Conservation (phyloP, 352 stramenopile genomes). For the Phytophthora colocasiae region DNA sequence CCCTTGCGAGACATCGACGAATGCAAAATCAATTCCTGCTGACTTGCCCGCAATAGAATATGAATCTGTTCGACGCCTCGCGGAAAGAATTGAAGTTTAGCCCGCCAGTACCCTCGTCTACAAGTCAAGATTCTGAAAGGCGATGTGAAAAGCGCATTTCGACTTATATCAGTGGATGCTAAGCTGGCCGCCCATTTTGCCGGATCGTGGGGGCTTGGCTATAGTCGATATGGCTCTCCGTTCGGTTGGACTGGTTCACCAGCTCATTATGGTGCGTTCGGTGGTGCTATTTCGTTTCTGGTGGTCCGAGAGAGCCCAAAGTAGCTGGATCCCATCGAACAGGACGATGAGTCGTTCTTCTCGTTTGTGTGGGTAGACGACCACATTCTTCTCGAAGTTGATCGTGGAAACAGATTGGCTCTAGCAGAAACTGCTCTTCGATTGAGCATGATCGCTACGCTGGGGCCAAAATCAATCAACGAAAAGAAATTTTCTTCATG, state of each 20-base stretch:
- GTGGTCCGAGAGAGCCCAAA: constrained; percentile 5
- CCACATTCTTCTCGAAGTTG: constrained; percentile 32
- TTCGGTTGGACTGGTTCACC: too few relatives aligned
- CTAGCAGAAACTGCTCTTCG: constrained; percentile 10
- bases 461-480: constrained; percentile 33
- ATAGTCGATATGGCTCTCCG: constrained; percentile 9
- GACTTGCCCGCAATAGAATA: constrained; percentile 7
- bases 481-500: constrained; percentile 35
- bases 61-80: not conserved
- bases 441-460: constrained; percentile 2
- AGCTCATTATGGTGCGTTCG: too few relatives aligned
- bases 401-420: not conserved
- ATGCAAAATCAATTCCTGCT: not conserved
- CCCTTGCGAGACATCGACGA: not conserved
- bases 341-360: constrained; percentile 20
- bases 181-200: constrained; percentile 5
- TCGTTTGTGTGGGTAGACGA: constrained; percentile 43
- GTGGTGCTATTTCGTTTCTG: too few relatives aligned
- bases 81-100: constrained; percentile 7
- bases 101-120: not conserved
- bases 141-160: constrained; percentile 25
- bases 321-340: constrained; percentile 1
- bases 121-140: constrained; percentile 20
- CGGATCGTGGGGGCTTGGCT: not conserved
- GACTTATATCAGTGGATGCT: not conserved